Percentiles rank a stretch among this genome's conserved stretches.
These are phyloP conservation scores for Rhynchospora pubera DNA, from an alignment of 176 grass and related monocot genomes.

Conservation along the genomic window DNA sequence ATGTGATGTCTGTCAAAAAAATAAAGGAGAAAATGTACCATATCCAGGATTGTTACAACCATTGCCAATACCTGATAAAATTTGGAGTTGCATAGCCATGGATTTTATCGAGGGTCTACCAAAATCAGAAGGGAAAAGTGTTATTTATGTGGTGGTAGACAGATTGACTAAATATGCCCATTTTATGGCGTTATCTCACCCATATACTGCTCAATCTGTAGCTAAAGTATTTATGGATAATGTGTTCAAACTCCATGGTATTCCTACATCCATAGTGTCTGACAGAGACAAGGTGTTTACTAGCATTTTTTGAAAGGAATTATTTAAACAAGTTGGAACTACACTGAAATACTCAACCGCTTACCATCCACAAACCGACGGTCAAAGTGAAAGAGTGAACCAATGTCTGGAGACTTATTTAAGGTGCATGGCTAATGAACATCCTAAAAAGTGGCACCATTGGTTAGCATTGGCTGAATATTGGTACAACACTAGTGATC, in stretches of 20 bases:
- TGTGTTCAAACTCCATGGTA: background rate
- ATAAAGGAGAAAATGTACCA: background rate
- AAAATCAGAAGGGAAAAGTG: background rate
- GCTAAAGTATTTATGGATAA: background rate
- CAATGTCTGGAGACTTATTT: too few relatives aligned
- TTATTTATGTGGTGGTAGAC: background rate
- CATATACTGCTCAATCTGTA: background rate
- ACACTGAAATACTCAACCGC: too few relatives aligned
- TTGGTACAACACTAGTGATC: too few relatives aligned
- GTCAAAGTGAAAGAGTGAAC: too few relatives aligned
- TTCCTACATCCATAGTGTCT: background rate
- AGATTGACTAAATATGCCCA: too few relatives aligned
- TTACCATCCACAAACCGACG: too few relatives aligned
- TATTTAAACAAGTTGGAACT: too few relatives aligned
- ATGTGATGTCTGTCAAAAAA: background rate
- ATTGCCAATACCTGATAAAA: background rate
- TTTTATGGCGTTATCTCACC: background rate
- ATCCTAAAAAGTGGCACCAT: too few relatives aligned
- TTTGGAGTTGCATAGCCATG: background rate
- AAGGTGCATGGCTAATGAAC: too few relatives aligned
- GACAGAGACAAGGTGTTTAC: too few relatives aligned
- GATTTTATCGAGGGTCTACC: background rate
- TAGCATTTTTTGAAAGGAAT: too few relatives aligned
- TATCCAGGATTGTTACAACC: background rate
- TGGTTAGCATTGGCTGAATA: too few relatives aligned